Evolutionary conservation across 768 basidiomycete species (phyloP), one percentile per base, ranked within the genome.

Genomic region (Termitomyces titanicus): DNA sequence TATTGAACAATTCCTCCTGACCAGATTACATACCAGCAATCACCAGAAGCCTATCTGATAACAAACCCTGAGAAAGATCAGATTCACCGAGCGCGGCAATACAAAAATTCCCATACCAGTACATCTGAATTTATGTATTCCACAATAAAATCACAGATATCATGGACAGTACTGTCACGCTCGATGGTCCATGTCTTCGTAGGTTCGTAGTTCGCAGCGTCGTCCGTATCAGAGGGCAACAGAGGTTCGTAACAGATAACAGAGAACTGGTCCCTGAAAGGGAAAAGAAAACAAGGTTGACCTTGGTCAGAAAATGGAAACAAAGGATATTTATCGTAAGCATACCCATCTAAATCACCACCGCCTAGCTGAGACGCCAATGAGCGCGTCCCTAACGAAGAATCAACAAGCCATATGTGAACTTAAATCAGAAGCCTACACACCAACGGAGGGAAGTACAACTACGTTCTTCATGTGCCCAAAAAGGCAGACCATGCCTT

Each of bases 41-140:
- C 2, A 81, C 74, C 4, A 93, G 72, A 56, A 89, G 82, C 49
- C 83, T 75, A 58, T 82, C 81, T 1, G 88, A 84, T 17, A 92
- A 60, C 9, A 92, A 71, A 10, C 89, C 88, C 89, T 89, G 53
- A 12, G 37, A 37, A 55, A 42, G 37, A 42, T 52, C 24, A 54
- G 48, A 37, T 38, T 18, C 17, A 27, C 3, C 35, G 12, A 5
- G 35, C 25, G 27, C 24, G 22, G 11, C 31, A 17, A 37, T 43
- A 27, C 18, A 40, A 22, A 17, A 18, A 17, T 20, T 9, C 7
- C 63, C 78, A 18, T 69, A 90, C 89, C 78, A 91, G 69, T 40
- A 91, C 80, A 63, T 93, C 89, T 0, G 89, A 90, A 58, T 89
- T 79, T 65, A 94, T 90, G 53, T 92, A 94, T 61, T 93, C 84